A percentile compares a stretch with the other conserved stretches of the same genome.
These are phyloP conservation scores for Nicotiana undulata DNA, from an alignment of 257 asterid species.

Conservation along the genomic window DNA sequence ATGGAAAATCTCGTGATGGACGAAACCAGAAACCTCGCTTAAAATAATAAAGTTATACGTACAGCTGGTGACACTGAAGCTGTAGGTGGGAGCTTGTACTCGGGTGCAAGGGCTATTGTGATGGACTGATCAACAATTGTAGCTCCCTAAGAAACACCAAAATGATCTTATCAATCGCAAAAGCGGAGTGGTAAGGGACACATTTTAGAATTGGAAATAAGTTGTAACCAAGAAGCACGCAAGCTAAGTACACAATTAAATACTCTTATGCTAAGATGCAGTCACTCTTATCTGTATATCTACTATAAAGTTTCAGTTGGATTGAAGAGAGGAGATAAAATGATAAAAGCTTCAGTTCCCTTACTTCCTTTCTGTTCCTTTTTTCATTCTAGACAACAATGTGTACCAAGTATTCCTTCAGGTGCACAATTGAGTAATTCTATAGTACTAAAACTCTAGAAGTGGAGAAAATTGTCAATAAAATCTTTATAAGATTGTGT, in stretches of 20 bases:
- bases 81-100: slow-evolving; percentile 34
- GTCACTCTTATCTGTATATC: not conserved
- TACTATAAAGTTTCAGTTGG: not conserved
- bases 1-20: not conserved
- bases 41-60: slow-evolving; percentile 9
- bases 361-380: not conserved
- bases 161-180: not conserved
- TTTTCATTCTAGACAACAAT: not conserved
- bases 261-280: not conserved
- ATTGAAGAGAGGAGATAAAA: not conserved
- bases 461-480: not conserved
- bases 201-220: not conserved
- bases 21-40: not conserved
- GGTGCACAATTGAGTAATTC: not conserved
- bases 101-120: slow-evolving; percentile 34
- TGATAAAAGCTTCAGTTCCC: not conserved
- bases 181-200: not conserved
- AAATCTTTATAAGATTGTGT: not conserved
- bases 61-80: slow-evolving; percentile 29
- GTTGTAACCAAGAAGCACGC: not conserved
- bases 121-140: slow-evolving; percentile 59
- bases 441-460: not conserved
- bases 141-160: slow-evolving; percentile 41
- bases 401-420: not conserved
- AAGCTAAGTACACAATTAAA: not conserved